These are phyloP conservation scores for Apiospora rasikravindrae DNA, from an alignment of 2,329 filamentous ascomycete species.

Conservation along the genomic window DNA sequence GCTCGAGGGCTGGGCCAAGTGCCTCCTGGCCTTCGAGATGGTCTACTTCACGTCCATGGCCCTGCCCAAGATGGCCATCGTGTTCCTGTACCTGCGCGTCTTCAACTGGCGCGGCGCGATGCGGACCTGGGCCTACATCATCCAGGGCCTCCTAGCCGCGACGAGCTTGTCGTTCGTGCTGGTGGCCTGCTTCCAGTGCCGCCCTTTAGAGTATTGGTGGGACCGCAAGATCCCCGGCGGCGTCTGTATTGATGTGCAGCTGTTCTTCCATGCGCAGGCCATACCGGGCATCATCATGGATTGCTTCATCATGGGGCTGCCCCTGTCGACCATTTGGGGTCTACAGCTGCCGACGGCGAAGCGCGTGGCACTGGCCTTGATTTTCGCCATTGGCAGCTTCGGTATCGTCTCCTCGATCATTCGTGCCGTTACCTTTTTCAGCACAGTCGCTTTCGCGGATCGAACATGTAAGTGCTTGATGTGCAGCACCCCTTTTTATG, in stretches of 20 bases:
- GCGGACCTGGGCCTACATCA: slow-evolving; percentile 26
- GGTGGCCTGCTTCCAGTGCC: slow-evolving; percentile 32
- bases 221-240: slow-evolving; percentile 22
- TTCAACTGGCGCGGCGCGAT: slow-evolving; percentile 35
- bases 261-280: slow-evolving; percentile 35
- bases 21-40: slow-evolving; percentile 35
- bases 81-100: slow-evolving; percentile 38
- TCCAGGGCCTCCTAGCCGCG: slow-evolving; percentile 29
- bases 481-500: too few relatives aligned
- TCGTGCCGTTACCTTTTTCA: slow-evolving; percentile 29
- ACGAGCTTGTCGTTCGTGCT: slow-evolving; percentile 33
- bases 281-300: slow-evolving; percentile 34
- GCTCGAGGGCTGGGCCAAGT: slow-evolving; percentile 30
- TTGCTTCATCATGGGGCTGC: slow-evolving; percentile 34
- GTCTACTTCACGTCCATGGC: slow-evolving; percentile 36
- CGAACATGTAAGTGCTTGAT: slow-evolving; percentile 26
- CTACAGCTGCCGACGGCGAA: slow-evolving; percentile 34
- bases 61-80: slow-evolving; percentile 37
- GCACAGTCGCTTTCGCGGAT: slow-evolving; percentile 28
- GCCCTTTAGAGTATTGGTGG: slow-evolving; percentile 31
- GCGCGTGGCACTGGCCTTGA: slow-evolving; percentile 32
- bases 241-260: slow-evolving; percentile 31
- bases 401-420: slow-evolving; percentile 32
- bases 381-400: slow-evolving; percentile 36
- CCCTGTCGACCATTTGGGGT: slow-evolving; percentile 35